phyloP scores from a whole-genome alignment of 495 filamentous ascomycete species.

The Annulohypoxylon maeteangense region DNA sequence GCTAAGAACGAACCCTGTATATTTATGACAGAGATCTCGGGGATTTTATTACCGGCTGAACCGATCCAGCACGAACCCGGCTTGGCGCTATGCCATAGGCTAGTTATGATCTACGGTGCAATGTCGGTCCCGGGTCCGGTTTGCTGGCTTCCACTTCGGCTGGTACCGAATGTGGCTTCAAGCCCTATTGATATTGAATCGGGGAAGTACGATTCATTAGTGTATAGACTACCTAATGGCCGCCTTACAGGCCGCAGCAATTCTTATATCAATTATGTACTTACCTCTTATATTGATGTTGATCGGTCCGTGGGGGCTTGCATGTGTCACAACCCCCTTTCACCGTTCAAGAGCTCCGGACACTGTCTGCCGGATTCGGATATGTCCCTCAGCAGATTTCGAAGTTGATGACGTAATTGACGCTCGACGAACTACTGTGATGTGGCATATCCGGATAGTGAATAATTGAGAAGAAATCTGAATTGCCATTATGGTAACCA shows the following conservation, averaged over 20 bases:
- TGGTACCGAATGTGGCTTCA: constrained; percentile 32
- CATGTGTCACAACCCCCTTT: neutral
- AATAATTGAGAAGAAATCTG: neutral
- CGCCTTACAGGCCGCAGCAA: constrained; percentile 11
- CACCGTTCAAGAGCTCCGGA: constrained; percentile 23
- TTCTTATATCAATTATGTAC: constrained; percentile 1
- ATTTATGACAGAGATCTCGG: constrained; percentile 21
- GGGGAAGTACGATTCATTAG: neutral
- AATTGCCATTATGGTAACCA: neutral
- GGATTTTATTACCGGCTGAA: constrained; percentile 11
- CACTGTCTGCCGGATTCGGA: constrained; percentile 31
- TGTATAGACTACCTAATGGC: neutral
- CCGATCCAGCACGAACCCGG: constrained; percentile 36
- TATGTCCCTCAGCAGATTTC: constrained; percentile 8
- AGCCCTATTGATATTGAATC: constrained; percentile 33
- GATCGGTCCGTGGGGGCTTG: constrained; percentile 12
- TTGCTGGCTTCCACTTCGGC: constrained; percentile 19
- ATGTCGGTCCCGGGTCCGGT: neutral
- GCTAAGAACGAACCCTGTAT: neutral
- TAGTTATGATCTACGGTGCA: neutral
- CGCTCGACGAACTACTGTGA: neutral
- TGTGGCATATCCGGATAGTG: neutral
- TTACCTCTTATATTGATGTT: constrained; percentile 6
- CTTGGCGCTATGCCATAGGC: constrained; percentile 19
- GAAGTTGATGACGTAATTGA: constrained; percentile 8